Conservation (phyloP, 768 basidiomycete genomes). For the Xerocomellus chrysenteron region DNA sequence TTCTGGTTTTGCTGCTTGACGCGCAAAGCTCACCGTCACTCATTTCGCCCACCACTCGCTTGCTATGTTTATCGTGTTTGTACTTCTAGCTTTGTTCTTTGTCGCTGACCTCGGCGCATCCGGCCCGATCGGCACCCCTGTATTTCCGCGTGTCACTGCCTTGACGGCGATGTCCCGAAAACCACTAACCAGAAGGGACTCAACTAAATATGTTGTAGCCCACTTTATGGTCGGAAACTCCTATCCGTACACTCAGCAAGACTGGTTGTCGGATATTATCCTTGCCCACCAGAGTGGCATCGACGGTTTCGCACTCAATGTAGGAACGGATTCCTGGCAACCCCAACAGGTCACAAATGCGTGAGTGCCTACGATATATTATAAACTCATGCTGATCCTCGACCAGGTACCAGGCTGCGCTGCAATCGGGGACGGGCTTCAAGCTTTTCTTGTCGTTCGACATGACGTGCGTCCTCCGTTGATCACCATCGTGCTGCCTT, state of each 20-base stretch:
- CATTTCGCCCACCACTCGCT: slow-evolving; percentile 18
- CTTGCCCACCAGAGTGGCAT: slow-evolving; percentile 59
- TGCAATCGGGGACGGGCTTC: slow-evolving; percentile 52
- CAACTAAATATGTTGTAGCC: slow-evolving; percentile 49
- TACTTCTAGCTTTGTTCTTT: slow-evolving; percentile 12
- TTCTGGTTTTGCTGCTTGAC: slow-evolving; percentile 13
- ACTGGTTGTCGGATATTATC: slow-evolving; percentile 50
- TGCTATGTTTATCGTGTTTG: slow-evolving; percentile 15
- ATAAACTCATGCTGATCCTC: slow-evolving; percentile 18
- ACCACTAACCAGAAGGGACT: slow-evolving; percentile 12
- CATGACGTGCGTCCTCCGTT: slow-evolving; percentile 55
- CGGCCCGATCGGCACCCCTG: slow-evolving; percentile 17
- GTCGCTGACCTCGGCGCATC: slow-evolving; percentile 4
- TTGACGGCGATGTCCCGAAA: background rate
- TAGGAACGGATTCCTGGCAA: slow-evolving; percentile 66
- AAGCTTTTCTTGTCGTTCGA: slow-evolving; percentile 79
- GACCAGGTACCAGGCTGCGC: slow-evolving; percentile 55
- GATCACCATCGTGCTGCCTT: background rate
- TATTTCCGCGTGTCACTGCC: background rate
- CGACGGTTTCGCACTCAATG: slow-evolving; percentile 72
- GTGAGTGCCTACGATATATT: slow-evolving; percentile 35
- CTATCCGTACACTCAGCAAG: slow-evolving; percentile 50
- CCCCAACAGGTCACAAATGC: slow-evolving; percentile 60
- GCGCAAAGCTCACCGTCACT: slow-evolving; percentile 13
- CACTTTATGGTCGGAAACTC: slow-evolving; percentile 67